phyloP scores from a whole-genome alignment of 2,329 filamentous ascomycete genomes.

The Colletotrichum tropicale region DNA sequence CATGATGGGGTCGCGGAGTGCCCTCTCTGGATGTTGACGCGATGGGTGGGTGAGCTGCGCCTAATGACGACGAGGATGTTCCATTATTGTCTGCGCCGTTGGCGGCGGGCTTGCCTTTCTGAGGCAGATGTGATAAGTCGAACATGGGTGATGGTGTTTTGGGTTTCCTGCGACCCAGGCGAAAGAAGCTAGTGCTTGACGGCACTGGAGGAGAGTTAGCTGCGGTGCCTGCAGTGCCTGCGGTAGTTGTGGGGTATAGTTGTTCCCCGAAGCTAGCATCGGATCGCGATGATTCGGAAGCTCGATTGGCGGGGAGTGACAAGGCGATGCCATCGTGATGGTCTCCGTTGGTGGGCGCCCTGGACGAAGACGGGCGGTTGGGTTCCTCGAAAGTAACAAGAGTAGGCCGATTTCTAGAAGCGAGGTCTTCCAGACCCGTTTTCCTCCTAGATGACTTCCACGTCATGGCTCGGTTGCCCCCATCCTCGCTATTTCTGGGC shows the following conservation, averaged over 20 bases:
- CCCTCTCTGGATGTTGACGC: constrained; percentile 1
- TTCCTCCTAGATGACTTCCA: constrained; percentile 44
- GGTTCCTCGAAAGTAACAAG: constrained; percentile 62
- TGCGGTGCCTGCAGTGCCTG: constrained; percentile 53
- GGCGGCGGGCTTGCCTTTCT: constrained; percentile 59
- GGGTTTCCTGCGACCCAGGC: constrained; percentile 76
- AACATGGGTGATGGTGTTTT: constrained; percentile 81
- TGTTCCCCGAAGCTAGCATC: constrained; percentile 81
- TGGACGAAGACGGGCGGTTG: constrained; percentile 45
- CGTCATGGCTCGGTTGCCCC: constrained; percentile 19
- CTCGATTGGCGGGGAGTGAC: constrained; percentile 4
- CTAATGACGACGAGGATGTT: constrained; percentile 49
- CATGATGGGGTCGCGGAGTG: constrained; percentile 3
- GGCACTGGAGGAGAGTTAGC: constrained; percentile 53
- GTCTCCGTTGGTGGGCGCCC: constrained; percentile 26
- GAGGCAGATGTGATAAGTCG: constrained; percentile 83
- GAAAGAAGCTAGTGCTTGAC: constrained; percentile 78
- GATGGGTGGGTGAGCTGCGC: constrained; percentile 14
- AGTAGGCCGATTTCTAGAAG: constrained; percentile 32
- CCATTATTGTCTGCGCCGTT: constrained; percentile 32
- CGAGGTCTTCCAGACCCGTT: constrained; percentile 25
- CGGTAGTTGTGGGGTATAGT: constrained; percentile 65
- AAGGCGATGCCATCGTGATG: constrained; percentile 1
- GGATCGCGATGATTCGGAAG: constrained; percentile 80
- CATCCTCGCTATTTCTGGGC: constrained; percentile 33